A percentile compares a stretch with the other conserved stretches of the same genome.
Conservation (phyloP, 352 stramenopile genomes). For the Chrysophaeum taylorii region DNA sequence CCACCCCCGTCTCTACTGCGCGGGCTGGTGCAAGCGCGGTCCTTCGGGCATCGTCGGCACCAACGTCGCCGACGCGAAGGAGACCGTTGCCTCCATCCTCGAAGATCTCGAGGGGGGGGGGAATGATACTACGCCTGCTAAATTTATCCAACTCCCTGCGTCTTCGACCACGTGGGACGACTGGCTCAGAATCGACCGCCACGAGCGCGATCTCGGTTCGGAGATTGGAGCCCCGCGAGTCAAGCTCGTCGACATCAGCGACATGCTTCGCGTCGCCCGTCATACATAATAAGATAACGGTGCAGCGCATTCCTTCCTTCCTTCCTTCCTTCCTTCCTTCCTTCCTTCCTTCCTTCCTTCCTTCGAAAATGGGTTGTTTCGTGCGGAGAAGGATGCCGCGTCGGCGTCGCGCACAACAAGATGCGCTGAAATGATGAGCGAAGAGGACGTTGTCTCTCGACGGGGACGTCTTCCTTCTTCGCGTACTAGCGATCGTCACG, state of each 20-base stretch:
- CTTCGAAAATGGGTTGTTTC: too few species aligned
- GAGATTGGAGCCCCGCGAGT: not conserved
- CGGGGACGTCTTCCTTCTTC: too few species aligned
- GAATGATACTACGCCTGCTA: not conserved
- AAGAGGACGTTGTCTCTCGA: too few species aligned
- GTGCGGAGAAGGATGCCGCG: too few species aligned
- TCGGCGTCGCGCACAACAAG: too few species aligned
- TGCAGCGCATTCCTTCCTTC: too few species aligned
- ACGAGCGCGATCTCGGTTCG: not conserved
- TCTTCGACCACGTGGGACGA: not conserved
- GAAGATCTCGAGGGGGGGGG: slow-evolving; percentile 53
- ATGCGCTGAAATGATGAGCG: too few species aligned
- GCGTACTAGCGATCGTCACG: too few species aligned
- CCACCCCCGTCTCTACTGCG: slow-evolving; percentile 78
- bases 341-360: too few species aligned
- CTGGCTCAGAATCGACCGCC: not conserved
- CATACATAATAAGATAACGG: too few species aligned
- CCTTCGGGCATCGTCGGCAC: slow-evolving; percentile 93
- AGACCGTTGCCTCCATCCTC: slow-evolving; percentile 82
- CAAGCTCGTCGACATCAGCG: not conserved
- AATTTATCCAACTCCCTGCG: not conserved
- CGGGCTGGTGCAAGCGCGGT: slow-evolving; percentile 93
- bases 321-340: too few species aligned
- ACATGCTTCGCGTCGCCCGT: not conserved
- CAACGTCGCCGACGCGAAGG: slow-evolving; percentile 91